Evolutionary conservation across 305 asterid genomes (phyloP).

Genomic region (Fraxinus baroniana): DNA sequence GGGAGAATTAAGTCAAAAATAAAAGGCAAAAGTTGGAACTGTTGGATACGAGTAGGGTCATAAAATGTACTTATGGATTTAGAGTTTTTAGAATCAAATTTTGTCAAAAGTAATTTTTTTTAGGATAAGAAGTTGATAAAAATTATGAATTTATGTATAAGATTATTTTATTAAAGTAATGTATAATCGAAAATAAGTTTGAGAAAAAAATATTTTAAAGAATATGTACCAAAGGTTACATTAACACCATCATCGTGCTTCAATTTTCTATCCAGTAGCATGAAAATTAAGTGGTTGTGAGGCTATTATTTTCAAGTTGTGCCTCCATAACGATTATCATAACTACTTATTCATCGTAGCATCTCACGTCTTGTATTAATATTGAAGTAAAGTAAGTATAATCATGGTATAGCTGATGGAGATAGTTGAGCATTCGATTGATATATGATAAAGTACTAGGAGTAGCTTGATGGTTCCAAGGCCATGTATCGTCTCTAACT

Average conservation of each 20-base stretch:
- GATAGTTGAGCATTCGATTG: neutral
- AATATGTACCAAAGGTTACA: too few relatives aligned
- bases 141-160: too few relatives aligned
- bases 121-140: too few relatives aligned
- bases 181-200: too few relatives aligned
- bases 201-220: neutral
- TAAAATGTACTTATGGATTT: too few relatives aligned
- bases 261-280: neutral
- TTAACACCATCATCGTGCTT: too few relatives aligned
- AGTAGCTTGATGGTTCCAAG: neutral
- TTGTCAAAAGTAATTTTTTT: too few relatives aligned
- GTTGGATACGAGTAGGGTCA: constrained; percentile 32
- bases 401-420: neutral
- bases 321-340: neutral
- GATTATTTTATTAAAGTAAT: too few relatives aligned
- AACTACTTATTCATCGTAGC: neutral
- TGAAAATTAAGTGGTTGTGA: neutral
- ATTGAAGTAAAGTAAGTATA: neutral
- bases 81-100: too few relatives aligned
- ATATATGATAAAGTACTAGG: neutral
- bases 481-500: neutral
- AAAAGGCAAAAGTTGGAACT: constrained; percentile 58
- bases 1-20: constrained; percentile 14
- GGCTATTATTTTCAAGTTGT: neutral
- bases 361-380: too few relatives aligned